Conservation (phyloP, 1,139 yeast species). For the Saccharomyces hybrid region DNA sequence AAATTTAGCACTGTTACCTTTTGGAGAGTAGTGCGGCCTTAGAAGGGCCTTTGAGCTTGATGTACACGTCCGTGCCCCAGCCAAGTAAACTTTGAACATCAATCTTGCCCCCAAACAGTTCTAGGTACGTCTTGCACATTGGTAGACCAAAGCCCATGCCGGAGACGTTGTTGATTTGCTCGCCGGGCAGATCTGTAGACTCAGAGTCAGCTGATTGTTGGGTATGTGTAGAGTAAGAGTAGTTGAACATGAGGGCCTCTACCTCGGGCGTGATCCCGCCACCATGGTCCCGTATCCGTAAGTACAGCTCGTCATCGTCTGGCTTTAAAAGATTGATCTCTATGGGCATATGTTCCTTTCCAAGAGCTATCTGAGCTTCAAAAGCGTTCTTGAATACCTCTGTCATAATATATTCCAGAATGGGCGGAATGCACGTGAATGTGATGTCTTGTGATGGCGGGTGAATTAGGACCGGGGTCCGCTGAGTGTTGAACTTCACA, state of each 20-base stretch:
- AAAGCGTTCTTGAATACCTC: slow-evolving; percentile 84
- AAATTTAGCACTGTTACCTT: background rate
- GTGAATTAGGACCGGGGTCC: slow-evolving; percentile 36
- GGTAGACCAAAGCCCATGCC: slow-evolving; percentile 98
- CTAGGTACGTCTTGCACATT: slow-evolving; percentile 64
- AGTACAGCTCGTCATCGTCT: slow-evolving; percentile 39
- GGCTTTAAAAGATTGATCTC: slow-evolving; percentile 53
- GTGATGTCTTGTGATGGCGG: slow-evolving; percentile 40
- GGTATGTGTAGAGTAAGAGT: slow-evolving; percentile 67
- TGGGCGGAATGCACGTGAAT: slow-evolving; percentile 78
- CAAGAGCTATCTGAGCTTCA: slow-evolving; percentile 74
- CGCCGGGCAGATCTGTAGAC: slow-evolving; percentile 52
- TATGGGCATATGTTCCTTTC: slow-evolving; percentile 47
- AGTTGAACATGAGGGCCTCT: slow-evolving; percentile 66
- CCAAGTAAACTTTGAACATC: slow-evolving; percentile 76
- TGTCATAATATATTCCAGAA: slow-evolving; percentile 75
- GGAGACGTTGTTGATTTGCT: slow-evolving; percentile 67
- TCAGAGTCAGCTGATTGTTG: slow-evolving; percentile 12
- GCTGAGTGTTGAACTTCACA: slow-evolving; percentile 63
- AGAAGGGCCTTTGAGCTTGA: slow-evolving; percentile 37
- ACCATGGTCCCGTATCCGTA: slow-evolving; percentile 78
- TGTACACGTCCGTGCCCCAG: slow-evolving; percentile 75
- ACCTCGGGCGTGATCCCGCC: slow-evolving; percentile 72
- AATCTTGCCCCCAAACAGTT: slow-evolving; percentile 66
- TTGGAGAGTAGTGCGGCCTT: slow-evolving; percentile 10